A percentile compares a stretch with the other conserved stretches of the same genome.
Conservation (phyloP, 768 basidiomycete genomes). For the Kwoniella sp. region DNA sequence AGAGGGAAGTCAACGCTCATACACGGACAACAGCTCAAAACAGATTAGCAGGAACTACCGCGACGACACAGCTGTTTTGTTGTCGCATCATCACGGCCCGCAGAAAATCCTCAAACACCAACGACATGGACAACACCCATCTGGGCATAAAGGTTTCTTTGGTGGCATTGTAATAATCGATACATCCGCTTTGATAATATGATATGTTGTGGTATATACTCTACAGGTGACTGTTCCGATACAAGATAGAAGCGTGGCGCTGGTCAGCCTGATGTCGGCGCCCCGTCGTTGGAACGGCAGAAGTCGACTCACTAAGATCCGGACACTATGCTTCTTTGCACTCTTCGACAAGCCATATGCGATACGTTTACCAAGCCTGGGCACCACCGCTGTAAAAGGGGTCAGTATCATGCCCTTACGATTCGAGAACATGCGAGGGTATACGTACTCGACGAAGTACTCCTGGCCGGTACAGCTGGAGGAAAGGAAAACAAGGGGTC, state of each 20-base stretch:
- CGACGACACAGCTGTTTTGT: too few species aligned
- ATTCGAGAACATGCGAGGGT: neutral
- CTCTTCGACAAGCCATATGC: neutral
- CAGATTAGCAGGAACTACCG: too few species aligned
- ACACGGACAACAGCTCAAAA: too few species aligned
- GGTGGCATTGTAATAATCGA: neutral
- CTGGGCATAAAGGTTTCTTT: neutral
- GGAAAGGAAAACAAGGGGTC: neutral
- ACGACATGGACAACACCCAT: too few species aligned
- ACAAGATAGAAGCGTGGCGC: neutral
- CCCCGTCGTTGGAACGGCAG: neutral
- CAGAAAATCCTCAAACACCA: neutral
- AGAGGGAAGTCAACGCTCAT: too few species aligned
- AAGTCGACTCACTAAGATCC: neutral
- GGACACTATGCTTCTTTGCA: neutral
- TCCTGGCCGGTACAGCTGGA: slow-evolving; percentile 19
- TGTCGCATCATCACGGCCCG: too few species aligned
- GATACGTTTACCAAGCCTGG: slow-evolving; percentile 18
- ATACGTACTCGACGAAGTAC: slow-evolving; percentile 16
- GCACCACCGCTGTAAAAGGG: slow-evolving; percentile 10
- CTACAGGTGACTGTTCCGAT: neutral
- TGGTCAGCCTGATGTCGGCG: neutral
- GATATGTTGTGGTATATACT: neutral
- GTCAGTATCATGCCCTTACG: neutral
- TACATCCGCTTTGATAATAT: neutral